Evolutionary conservation across 768 basidiomycete species (phyloP).

Genomic region (Tulasnella sp.): DNA sequence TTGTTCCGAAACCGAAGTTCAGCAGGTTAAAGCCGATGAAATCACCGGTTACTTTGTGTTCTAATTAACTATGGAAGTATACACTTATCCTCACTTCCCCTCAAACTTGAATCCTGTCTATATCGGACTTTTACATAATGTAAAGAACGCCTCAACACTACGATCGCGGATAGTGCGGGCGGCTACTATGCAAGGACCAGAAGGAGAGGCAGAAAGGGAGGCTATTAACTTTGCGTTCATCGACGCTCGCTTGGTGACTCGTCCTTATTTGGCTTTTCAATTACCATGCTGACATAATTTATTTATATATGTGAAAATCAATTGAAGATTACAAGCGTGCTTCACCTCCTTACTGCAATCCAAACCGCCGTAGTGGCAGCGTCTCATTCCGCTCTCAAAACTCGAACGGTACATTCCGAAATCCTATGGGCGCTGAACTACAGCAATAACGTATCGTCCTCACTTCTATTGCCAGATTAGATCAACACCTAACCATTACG

Average conservation of each 20-base stretch:
- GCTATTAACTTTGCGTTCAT: constrained; percentile 87
- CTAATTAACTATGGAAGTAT: no score
- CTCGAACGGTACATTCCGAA: constrained; percentile 84
- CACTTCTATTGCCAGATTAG: constrained; percentile 18
- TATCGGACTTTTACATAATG: constrained; percentile 51
- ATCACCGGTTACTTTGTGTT: no score
- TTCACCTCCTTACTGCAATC: constrained; percentile 75
- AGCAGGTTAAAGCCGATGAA: no score
- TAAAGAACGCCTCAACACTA: constrained; percentile 49
- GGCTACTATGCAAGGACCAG: constrained; percentile 38
- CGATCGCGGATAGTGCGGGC: constrained; percentile 59
- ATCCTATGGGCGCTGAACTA: constrained; percentile 79
- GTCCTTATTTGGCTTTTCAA: background rate
- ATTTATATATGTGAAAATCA: background rate
- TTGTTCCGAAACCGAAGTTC: no score
- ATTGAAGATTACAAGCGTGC: constrained; percentile 59
- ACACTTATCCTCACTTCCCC: constrained; percentile 42
- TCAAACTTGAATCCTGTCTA: constrained; percentile 30
- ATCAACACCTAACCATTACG: background rate
- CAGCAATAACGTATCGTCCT: constrained; percentile 73
- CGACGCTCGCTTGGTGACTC: constrained; percentile 64
- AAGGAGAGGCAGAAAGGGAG: constrained; percentile 55
- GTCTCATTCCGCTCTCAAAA: constrained; percentile 45
- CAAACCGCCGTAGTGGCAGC: constrained; percentile 67
- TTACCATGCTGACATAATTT: background rate